A percentile compares a stretch with the other conserved stretches of the same genome.
phyloP scores from a whole-genome alignment of 2,329 filamentous ascomycete species.

The Fusarium foetens region DNA sequence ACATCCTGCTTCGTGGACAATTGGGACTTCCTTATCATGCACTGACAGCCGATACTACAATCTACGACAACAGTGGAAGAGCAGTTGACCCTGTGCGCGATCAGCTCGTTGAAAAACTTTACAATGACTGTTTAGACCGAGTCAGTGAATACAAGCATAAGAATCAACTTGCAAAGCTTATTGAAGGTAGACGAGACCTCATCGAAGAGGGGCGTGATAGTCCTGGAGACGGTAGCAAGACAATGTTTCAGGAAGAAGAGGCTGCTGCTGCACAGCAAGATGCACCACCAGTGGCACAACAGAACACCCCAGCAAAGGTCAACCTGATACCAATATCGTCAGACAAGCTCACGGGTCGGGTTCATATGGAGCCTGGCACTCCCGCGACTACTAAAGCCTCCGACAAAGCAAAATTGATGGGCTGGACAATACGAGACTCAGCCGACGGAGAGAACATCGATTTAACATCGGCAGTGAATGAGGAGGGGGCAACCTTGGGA shows the following conservation, averaged over 20 bases:
- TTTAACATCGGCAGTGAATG: conserved; percentile 71
- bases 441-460: conserved; percentile 74
- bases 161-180: conserved; percentile 72
- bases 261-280: conserved; percentile 69
- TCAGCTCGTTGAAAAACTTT: conserved; percentile 86
- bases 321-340: conserved; percentile 72
- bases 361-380: conserved; percentile 76
- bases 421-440: conserved; percentile 78
- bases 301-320: conserved; percentile 62
- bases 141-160: conserved; percentile 92
- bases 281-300: conserved; percentile 64
- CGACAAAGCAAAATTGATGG: conserved; percentile 80
- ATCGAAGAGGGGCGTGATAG: conserved; percentile 87
- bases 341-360: conserved; percentile 76
- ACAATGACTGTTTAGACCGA: conserved; percentile 93
- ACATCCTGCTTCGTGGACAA: conserved; percentile 90
- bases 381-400: conserved; percentile 77
- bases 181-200: conserved; percentile 83
- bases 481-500: conserved; percentile 79
- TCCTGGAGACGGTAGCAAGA: conserved; percentile 72
- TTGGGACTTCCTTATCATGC: conserved; percentile 87
- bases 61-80: conserved; percentile 86
- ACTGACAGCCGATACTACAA: conserved; percentile 80
- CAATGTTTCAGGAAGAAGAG: conserved; percentile 77
- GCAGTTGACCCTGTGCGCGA: conserved; percentile 83